A percentile compares a stretch with the other conserved stretches of the same genome.
Conservation (phyloP, 345 rosid genomes). For the Limnanthes douglasii region DNA sequence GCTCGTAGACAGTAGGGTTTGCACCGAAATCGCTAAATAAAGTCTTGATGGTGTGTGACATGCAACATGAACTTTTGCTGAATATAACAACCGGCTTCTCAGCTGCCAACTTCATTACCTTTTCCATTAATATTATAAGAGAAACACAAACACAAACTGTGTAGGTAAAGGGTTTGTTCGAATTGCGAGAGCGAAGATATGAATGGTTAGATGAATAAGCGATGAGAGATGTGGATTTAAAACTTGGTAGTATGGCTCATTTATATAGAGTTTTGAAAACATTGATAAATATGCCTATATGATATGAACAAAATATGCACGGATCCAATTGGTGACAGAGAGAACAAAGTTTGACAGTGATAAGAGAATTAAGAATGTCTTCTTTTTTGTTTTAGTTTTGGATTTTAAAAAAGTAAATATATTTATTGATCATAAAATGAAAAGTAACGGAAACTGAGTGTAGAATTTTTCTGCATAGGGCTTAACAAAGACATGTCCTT, state of each 20-base stretch:
- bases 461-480: constrained; percentile 24
- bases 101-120: constrained; percentile 33
- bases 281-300: too few species aligned
- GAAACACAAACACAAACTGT: too few species aligned
- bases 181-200: neutral
- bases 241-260: too few species aligned
- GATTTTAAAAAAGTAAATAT: too few species aligned
- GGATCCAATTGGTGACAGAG: neutral
- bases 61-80: constrained; percentile 64
- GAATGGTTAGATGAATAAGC: too few species aligned
- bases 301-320: too few species aligned
- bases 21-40: constrained; percentile 64
- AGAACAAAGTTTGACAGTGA: constrained; percentile 1
- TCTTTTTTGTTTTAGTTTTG: too few species aligned
- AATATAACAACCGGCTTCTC: constrained; percentile 86
- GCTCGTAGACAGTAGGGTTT: constrained; percentile 51
- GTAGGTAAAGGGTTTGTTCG: neutral
- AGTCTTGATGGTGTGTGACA: constrained; percentile 71
- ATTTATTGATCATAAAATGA: too few species aligned
- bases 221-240: too few species aligned
- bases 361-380: constrained; percentile 10
- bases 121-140: constrained; percentile 29
- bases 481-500: constrained; percentile 1
- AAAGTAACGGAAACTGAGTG: too few species aligned
- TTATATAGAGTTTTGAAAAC: too few species aligned